Percentiles rank a stretch among this genome's conserved stretches.
Evolutionary conservation across 2,329 filamentous ascomycete species (phyloP).

Genomic region (Colletotrichum tamarilloi): DNA sequence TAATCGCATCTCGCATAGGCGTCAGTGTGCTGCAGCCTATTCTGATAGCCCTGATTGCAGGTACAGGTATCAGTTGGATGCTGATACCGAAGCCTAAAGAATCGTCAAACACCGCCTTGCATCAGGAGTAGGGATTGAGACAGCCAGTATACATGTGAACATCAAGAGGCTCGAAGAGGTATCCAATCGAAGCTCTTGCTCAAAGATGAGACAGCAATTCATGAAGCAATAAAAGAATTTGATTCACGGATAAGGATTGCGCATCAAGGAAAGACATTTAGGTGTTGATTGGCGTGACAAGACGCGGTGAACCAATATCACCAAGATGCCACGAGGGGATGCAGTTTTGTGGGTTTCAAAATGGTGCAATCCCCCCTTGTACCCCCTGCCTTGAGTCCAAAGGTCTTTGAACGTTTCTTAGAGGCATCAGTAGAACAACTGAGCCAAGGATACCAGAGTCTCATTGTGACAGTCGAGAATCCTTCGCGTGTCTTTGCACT

Average conservation of each 20-base stretch:
- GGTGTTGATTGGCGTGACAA: too few relatives aligned
- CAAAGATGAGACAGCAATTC: not conserved
- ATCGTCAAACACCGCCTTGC: slow-evolving; percentile 43
- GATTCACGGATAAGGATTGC: too few relatives aligned
- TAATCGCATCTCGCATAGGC: slow-evolving; percentile 57
- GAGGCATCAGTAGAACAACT: too few relatives aligned
- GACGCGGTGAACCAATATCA: too few relatives aligned
- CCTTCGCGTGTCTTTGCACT: not conserved
- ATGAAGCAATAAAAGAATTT: too few relatives aligned
- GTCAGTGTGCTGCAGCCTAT: slow-evolving; percentile 64
- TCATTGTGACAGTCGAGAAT: not conserved
- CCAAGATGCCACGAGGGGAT: too few relatives aligned
- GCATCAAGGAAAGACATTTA: too few relatives aligned
- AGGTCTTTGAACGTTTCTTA: too few relatives aligned
- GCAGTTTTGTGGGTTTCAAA: too few relatives aligned
- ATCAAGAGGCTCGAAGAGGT: not conserved
- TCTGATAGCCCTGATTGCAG: slow-evolving; percentile 57
- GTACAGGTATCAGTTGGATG: slow-evolving; percentile 59
- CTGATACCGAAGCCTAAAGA: slow-evolving; percentile 53
- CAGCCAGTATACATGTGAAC: not conserved
- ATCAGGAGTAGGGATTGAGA: slow-evolving; percentile 43
- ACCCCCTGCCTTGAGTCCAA: too few relatives aligned
- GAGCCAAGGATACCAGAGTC: not conserved
- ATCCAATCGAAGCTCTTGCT: not conserved
- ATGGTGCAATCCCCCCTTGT: too few relatives aligned